Evolutionary conservation across 2,329 filamentous ascomycete species (phyloP).

Genomic region (Penicillium griseofulvum): DNA sequence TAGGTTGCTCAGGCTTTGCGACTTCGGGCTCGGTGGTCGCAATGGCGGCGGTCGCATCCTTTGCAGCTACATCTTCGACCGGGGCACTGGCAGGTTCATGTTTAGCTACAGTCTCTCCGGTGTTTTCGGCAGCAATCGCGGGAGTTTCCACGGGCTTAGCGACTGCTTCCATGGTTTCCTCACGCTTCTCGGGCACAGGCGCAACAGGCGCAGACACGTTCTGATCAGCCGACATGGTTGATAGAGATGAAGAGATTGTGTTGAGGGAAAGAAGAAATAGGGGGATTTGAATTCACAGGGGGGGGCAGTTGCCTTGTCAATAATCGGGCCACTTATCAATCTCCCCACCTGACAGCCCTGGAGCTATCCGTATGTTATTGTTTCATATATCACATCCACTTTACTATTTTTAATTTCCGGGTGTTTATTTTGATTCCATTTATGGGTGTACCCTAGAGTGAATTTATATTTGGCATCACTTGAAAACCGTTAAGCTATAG

Average conservation of each 20-base stretch:
- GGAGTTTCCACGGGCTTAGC: slow-evolving; percentile 14
- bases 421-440: background rate
- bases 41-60: slow-evolving; percentile 6
- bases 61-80: background rate
- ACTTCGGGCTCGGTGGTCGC: slow-evolving; percentile 11
- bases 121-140: slow-evolving; percentile 5
- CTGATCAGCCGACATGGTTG: slow-evolving; percentile 22
- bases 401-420: background rate
- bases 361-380: too few species aligned
- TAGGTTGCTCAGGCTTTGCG: slow-evolving; percentile 19
- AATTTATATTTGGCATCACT: background rate
- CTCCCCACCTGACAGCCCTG: slow-evolving; percentile 18
- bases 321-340: slow-evolving; percentile 19
- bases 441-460: background rate
- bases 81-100: slow-evolving; percentile 3
- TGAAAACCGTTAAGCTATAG: background rate
- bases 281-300: slow-evolving; percentile 14
- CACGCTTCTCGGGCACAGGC: slow-evolving; percentile 14
- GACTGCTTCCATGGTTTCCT: slow-evolving; percentile 12
- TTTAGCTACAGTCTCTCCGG: slow-evolving; percentile 1
- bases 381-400: slow-evolving; percentile 4
- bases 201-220: background rate
- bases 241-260: background rate
- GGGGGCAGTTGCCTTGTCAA: slow-evolving; percentile 17
- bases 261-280: slow-evolving; percentile 7